A percentile compares a stretch with the other conserved stretches of the same genome.
phyloP scores from a whole-genome alignment of 495 filamentous ascomycete genomes.

The Daldinia loculata region DNA sequence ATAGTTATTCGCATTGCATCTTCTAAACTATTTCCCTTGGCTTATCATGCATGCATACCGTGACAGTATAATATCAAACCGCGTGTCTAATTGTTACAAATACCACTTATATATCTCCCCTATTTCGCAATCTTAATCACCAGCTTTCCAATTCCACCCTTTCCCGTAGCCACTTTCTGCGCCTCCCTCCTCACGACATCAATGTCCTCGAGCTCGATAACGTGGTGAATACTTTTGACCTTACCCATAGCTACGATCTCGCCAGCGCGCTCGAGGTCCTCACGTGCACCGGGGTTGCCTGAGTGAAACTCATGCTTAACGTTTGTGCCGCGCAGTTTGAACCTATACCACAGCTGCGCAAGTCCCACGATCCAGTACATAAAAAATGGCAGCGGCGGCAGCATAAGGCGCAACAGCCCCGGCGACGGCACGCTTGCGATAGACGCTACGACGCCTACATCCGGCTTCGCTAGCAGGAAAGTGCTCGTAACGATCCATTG shows the following conservation, averaged over 20 bases:
- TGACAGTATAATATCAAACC: not conserved
- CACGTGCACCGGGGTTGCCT: constrained; percentile 45
- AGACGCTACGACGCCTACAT: constrained; percentile 52
- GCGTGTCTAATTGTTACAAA: not conserved
- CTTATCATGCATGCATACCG: not conserved
- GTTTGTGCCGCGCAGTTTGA: constrained; percentile 50
- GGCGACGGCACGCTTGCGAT: constrained; percentile 54
- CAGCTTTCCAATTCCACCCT: constrained; percentile 65
- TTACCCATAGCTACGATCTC: constrained; percentile 56
- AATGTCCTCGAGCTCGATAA: constrained; percentile 56
- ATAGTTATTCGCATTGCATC: not conserved
- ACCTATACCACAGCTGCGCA: constrained; percentile 50
- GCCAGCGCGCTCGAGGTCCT: constrained; percentile 55
- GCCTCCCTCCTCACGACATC: constrained; percentile 56
- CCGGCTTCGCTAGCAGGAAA: constrained; percentile 51
- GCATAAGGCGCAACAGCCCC: constrained; percentile 46
- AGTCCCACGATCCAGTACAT: constrained; percentile 47
- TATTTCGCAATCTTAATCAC: constrained; percentile 55
- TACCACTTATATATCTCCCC: not conserved
- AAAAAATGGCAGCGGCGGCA: constrained; percentile 48
- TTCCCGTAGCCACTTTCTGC: constrained; percentile 57
- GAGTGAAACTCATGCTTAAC: constrained; percentile 53
- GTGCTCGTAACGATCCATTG: constrained; percentile 45
- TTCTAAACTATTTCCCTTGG: not conserved
- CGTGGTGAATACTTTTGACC: constrained; percentile 55